A percentile compares a stretch with the other conserved stretches of the same genome.
These are phyloP conservation scores for Aspergillus alliaceus DNA, from an alignment of 2,329 filamentous ascomycete genomes.

Conservation along the genomic window DNA sequence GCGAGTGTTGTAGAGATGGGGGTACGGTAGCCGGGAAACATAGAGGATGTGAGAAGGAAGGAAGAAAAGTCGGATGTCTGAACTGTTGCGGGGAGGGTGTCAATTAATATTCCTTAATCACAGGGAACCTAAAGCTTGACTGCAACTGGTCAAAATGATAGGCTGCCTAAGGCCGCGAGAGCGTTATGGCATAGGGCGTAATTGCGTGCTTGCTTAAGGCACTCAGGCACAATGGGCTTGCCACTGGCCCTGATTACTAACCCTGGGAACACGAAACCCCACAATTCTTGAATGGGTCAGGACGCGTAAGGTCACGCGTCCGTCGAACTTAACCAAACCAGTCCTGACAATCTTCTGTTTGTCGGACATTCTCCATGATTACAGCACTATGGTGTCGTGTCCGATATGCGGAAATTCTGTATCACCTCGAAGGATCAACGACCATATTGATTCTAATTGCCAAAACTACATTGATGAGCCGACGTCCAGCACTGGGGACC, in stretches of 20 bases:
- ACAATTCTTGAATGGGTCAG: no score
- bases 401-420: constrained; percentile 72
- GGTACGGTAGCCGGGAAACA: background rate
- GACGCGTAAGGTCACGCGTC: constrained; percentile 12
- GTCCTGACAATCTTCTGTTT: background rate
- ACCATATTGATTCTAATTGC: constrained; percentile 86
- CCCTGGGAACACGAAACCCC: background rate
- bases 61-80: background rate
- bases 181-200: background rate
- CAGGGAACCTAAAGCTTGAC: constrained; percentile 1
- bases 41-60: no score
- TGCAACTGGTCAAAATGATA: background rate
- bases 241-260: no score
- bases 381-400: constrained; percentile 62
- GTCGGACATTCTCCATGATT: background rate
- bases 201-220: background rate
- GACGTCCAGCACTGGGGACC: constrained; percentile 46
- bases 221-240: background rate
- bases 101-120: background rate
- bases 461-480: constrained; percentile 59
- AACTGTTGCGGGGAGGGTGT: constrained; percentile 1
- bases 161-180: background rate
- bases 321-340: no score
- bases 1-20: background rate
- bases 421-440: constrained; percentile 68